Evolutionary conservation across 768 basidiomycete genomes (phyloP).

Genomic region (Hericium coralloides): DNA sequence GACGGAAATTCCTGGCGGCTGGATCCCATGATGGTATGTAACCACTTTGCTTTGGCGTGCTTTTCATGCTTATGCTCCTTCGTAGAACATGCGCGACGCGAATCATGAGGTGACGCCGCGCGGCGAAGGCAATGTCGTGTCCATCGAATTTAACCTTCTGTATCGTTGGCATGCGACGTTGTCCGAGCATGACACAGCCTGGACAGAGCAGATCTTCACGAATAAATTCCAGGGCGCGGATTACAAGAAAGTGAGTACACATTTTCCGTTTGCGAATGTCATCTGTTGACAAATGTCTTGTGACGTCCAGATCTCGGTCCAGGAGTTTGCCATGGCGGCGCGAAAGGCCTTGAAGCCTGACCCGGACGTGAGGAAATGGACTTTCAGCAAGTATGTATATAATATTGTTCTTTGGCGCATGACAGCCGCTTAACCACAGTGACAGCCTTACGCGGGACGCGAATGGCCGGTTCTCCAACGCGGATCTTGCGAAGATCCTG

Average conservation of each 20-base stretch:
- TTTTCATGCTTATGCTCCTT: too few relatives aligned
- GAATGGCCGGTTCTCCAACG: conserved; percentile 46
- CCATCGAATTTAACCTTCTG: conserved; percentile 62
- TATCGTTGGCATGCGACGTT: conserved; percentile 25
- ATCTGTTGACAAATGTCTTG: conserved; percentile 1
- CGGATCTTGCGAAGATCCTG: conserved; percentile 52
- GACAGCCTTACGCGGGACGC: conserved; percentile 22
- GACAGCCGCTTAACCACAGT: too few relatives aligned
- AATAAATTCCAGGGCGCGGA: not conserved
- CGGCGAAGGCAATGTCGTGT: conserved; percentile 69
- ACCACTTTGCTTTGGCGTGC: not conserved
- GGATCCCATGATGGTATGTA: conserved; percentile 50
- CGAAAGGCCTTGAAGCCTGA: conserved; percentile 18
- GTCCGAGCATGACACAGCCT: conserved; percentile 2
- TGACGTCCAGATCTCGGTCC: conserved; percentile 23
- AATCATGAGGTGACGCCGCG: conserved; percentile 47
- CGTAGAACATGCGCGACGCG: conserved; percentile 39
- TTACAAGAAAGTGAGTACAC: conserved; percentile 1
- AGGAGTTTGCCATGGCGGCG: conserved; percentile 16
- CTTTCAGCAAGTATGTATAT: conserved; percentile 15
- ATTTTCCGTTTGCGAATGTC: conserved; percentile 3
- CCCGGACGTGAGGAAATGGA: conserved; percentile 19
- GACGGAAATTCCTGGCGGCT: conserved; percentile 61
- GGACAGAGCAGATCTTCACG: conserved; percentile 4
- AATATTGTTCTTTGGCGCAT: too few relatives aligned